Evolutionary conservation across 306 rosid species (phyloP), one percentile per base, ranked within the genome.

Genomic region (Psophocarpus tetragonolobus): DNA sequence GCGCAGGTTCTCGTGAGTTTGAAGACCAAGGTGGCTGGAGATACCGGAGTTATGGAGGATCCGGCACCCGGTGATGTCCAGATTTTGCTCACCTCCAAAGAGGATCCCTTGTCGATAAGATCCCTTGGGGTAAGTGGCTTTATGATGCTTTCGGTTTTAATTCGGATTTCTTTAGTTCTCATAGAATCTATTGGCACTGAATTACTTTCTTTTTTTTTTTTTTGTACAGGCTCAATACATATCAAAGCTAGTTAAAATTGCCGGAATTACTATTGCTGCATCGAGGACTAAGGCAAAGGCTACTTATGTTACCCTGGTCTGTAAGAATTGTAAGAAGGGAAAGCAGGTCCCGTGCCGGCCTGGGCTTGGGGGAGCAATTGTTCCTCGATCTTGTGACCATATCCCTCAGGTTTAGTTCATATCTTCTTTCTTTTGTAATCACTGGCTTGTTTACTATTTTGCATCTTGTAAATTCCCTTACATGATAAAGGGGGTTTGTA

Each of bases 251-350:
- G 88, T 95, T 61, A 95, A 95, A 82, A 90, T 95, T 54, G 73
- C 96, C 6, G 99, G 99, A 62, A 95, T 95, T 48, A 92, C 97
- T 10, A 95, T 95, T 81, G 97, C 99, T 48, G 99, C 99, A 8
- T 95, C 99, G 1, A 92, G 96, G 78, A 94, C 93, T 18, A 95
- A 95, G 83, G 99, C 99, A 3, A 95, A 95, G 84, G 99, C 99
- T 3, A 95, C 99, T 21, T 95, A 95, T 83, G 97, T 95, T 73
- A 92, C 91, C 50, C 84, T 92, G 23, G 67, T 95, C 71, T 95
- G 99, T 78, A 95, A 90, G 87, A 95, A 95, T 71, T 95, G 99
- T 80, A 88, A 81, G 82, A 92, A 90, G 8, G 89, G 86, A 45
- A 87, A 76, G 81, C 90, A 89, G 76, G 93, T 95, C 81, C 92